Conservation (phyloP, 148 eudicot genomes). For the Camellia granthamiana region DNA sequence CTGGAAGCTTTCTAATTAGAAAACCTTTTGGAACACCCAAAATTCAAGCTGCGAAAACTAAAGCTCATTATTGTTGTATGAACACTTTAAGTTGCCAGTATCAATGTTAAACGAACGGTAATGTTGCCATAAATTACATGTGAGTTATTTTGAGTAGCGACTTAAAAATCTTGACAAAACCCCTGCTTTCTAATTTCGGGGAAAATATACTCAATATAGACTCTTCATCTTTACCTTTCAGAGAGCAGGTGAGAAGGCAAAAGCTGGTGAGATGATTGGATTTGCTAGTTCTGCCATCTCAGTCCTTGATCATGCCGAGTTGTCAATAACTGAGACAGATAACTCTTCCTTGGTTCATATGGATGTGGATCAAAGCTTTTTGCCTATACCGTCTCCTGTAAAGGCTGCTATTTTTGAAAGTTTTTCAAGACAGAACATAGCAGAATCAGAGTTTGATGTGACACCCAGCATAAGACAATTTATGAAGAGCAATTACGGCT, state of each 20-base stretch:
- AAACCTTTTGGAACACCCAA: background rate
- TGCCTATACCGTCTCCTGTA: slow-evolving; percentile 70
- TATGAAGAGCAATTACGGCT: slow-evolving; percentile 66
- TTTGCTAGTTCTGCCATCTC: slow-evolving; percentile 74
- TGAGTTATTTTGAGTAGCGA: background rate
- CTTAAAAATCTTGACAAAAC: background rate
- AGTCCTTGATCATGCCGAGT: slow-evolving; percentile 70
- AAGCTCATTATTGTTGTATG: background rate
- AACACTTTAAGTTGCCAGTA: slow-evolving; percentile 5
- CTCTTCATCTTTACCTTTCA: slow-evolving; percentile 28
- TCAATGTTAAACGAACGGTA: background rate
- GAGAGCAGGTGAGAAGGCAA: slow-evolving; percentile 61
- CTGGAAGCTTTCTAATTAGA: background rate
- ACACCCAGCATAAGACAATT: slow-evolving; percentile 60
- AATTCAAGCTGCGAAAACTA: background rate
- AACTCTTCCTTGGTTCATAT: slow-evolving; percentile 63
- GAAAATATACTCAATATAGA: slow-evolving; percentile 10
- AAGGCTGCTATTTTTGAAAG: slow-evolving; percentile 96
- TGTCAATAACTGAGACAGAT: slow-evolving; percentile 56
- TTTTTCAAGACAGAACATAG: slow-evolving; percentile 82
- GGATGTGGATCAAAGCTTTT: slow-evolving; percentile 88
- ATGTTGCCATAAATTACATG: background rate
- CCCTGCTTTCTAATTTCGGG: background rate
- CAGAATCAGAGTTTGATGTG: slow-evolving; percentile 75
- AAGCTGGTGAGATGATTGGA: slow-evolving; percentile 62